Conservation (phyloP, 306 rosid species). For the Neltuma alba region DNA sequence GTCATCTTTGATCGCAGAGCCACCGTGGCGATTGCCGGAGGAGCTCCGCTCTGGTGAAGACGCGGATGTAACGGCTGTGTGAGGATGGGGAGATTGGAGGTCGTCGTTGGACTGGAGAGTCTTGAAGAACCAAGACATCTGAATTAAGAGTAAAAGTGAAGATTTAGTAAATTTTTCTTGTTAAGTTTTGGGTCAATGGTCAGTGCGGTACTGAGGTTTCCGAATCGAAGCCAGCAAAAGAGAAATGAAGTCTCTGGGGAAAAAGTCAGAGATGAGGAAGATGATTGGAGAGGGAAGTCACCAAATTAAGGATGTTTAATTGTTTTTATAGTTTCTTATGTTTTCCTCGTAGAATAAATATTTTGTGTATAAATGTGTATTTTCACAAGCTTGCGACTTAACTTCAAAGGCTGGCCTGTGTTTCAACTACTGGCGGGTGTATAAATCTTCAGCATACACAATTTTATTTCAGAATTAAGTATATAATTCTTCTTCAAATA, state of each 20-base stretch:
- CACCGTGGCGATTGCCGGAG: conserved; percentile 42
- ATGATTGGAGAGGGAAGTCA: neutral
- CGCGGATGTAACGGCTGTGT: conserved; percentile 23
- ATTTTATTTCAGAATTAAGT: too few species aligned
- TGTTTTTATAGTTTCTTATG: neutral
- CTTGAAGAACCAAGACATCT: conserved; percentile 88
- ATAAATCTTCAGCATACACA: neutral
- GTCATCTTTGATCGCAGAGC: conserved; percentile 53
- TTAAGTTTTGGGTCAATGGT: neutral
- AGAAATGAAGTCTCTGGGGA: neutral
- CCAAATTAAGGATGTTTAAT: neutral
- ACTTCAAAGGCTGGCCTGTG: neutral
- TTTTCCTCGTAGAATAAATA: neutral
- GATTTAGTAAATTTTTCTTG: neutral
- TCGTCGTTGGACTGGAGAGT: conserved; percentile 47
- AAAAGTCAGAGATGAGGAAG: neutral
- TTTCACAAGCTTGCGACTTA: neutral
- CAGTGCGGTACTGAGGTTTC: neutral
- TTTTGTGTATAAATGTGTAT: too few species aligned
- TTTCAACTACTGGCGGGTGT: neutral
- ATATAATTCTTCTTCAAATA: too few species aligned
- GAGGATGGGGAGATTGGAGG: conserved; percentile 36
- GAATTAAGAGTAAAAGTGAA: neutral
- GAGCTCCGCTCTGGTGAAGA: conserved; percentile 29
- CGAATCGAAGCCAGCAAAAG: neutral